Base-by-base conservation (phyloP, 2,329 filamentous ascomycete species). In the Colletotrichum orbiculare region DNA sequence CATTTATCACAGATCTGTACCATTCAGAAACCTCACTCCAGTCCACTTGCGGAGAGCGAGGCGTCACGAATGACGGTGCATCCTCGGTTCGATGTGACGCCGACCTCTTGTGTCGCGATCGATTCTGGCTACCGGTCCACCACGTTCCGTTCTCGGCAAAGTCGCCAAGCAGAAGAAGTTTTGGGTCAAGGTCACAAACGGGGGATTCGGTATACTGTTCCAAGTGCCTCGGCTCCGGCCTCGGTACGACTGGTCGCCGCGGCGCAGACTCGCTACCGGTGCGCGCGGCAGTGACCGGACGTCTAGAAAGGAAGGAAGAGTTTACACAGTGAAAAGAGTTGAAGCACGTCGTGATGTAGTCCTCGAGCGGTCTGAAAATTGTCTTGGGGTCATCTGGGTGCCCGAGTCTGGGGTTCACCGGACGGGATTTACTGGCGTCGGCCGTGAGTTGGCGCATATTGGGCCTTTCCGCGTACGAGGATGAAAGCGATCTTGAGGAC, bases 91-190 rank as follows among this genome's bases (percentile, higher is more conserved):
- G 72, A 43, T 76, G 69, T 63, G 77, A 74, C 66, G 73, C 60
- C 70, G 69, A 73, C 70, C 73, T 77, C 67, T 69, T 69, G 59
- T 75, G 71, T 67, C 71, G 52, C 57, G 71, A 56, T 42, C 53
- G 38, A 34, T 46, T 42, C 46, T 58, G 81, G 53, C 84, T 84
- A 2, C 90, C 91, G 50, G 90, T 89, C 91, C 92, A 95, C 92
- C 91, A 95, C 8, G 86, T 87, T 2, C 91, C 92, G 72, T 96
- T 96, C 73, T 96, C 92, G 1, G 89, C 91, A 69, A 94, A 83
- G 71, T 94, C 87, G 2, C 91, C 92, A 2, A 94, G 76, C 7
- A 94, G 80, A 17, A 95, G 79, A 6, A 91, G 85, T 72, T 94
- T 96, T 1, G 90, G 87, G 73, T 96, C 92, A 17, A 94, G 77